phyloP scores from a whole-genome alignment of 169 alveolate genomes.

The Plasmodium falciparum region DNA sequence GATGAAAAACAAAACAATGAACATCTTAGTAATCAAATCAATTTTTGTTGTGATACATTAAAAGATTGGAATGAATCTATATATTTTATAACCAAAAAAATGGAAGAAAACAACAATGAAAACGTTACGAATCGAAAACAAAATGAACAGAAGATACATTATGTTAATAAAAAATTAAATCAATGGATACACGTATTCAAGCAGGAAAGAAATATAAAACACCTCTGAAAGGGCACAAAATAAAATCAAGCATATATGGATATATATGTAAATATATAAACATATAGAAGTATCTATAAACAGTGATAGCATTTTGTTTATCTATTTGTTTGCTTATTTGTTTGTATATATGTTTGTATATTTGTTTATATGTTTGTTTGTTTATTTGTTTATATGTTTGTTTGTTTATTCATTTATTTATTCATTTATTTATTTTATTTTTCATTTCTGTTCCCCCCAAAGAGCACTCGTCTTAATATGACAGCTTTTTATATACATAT shows the following conservation, averaged over 20 bases:
- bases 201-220: conserved; percentile 44
- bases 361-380: too few species aligned
- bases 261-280: background rate
- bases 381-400: too few species aligned
- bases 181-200: conserved; percentile 60
- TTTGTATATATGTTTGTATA: too few species aligned
- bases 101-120: background rate
- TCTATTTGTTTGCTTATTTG: too few species aligned
- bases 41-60: conserved; percentile 5
- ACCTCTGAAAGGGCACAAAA: background rate
- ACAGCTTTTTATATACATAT: too few species aligned
- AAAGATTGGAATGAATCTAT: conserved; percentile 53
- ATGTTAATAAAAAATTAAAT: conserved; percentile 37
- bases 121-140: background rate
- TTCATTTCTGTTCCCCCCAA: too few species aligned
- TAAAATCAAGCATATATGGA: background rate
- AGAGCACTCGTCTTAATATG: too few species aligned
- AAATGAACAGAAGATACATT: background rate
- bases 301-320: too few species aligned
- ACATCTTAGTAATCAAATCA: background rate
- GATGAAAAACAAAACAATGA: background rate
- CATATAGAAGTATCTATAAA: background rate
- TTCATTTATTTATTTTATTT: too few species aligned
- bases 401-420: too few species aligned
- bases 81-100: background rate